Base-by-base conservation (phyloP, 257 asterid genomes). In the Solanum rostratum region DNA sequence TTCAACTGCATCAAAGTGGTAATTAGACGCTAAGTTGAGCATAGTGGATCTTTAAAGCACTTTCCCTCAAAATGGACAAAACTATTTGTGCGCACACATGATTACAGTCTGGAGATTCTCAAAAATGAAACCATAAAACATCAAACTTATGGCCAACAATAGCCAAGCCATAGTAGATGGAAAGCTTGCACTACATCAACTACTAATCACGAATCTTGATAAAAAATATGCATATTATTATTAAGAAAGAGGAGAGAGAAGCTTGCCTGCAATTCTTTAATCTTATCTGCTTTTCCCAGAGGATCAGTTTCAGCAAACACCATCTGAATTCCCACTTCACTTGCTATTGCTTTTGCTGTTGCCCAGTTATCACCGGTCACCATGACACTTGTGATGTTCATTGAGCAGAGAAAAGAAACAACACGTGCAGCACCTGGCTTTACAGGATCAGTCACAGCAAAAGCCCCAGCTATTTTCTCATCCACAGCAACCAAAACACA, bases 361-460 rank as follows among this genome's bases (percentile, higher is more conserved):
- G 99, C 96, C 99, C 97, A 96, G 92, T 96, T 96, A 91, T 96
- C 99, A 69, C 99, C 99, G 37, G 99, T 96, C 71, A 96, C 97
- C 98, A 96, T 94, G 84, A 94, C 97, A 86, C 97, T 92, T n/a
- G 93, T 80, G 78, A 96, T 91, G 78, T 85, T 86, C 99, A 96
- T 94, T 10, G 94, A 88, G 82, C 53, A 94, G 85, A 96, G 97
- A 88, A 90, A 91, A 52, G 98, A 91, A 84, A 96, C 62, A 74
- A 96, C 97, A 13, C 85, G 88, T 73, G 91, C 90, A 70, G 98
- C 95, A 84, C 92, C 99, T 6, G 98, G 98, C 87, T 96, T 96
- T 88, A 96, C 96, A 4, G 98, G 99, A 80, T 96, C 98, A 73
- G 97, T 94, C 57, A 96, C 97, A 29, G 99, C 92, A 85, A 94